A percentile compares a stretch with the other conserved stretches of the same genome.
phyloP scores from a whole-genome alignment of 176 grass and related monocot species.

The Dendrocalamus sinicus region DNA sequence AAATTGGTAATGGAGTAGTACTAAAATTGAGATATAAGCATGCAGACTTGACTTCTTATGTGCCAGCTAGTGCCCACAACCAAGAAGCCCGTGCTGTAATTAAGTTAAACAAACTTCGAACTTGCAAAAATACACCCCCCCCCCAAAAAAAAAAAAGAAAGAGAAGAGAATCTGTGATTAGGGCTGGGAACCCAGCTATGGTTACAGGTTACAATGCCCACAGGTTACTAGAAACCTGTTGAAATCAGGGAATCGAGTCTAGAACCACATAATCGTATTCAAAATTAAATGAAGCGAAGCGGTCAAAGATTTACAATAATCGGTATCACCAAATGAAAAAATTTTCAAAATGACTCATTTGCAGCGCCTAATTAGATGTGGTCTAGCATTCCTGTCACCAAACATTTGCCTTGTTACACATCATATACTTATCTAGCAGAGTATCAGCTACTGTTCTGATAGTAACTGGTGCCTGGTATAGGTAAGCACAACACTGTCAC shows the following conservation, averaged over 20 bases:
- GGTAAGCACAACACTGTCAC: not conserved
- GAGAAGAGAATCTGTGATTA: not conserved
- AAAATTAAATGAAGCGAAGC: not conserved
- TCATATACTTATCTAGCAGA: not conserved
- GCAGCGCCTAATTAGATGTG: not conserved
- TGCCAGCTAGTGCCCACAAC: not conserved
- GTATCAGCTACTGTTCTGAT: not conserved
- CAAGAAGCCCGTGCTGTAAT: not conserved
- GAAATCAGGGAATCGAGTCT: not conserved
- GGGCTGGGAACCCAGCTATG: not conserved
- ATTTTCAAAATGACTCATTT: not conserved
- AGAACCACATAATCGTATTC: not conserved
- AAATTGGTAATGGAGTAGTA: not conserved
- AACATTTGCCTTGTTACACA: not conserved
- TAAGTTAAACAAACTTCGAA: not conserved
- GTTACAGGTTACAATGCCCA: not conserved
- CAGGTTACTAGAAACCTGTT: not conserved
- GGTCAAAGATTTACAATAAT: not conserved
- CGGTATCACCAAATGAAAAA: not conserved
- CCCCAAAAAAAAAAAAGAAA: no score
- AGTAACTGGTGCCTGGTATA: not conserved
- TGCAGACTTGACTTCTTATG: not conserved
- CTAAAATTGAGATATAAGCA: not conserved
- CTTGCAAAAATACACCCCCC: no score
- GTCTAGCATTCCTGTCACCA: not conserved